phyloP scores from a whole-genome alignment of 352 stramenopile species.

The Vaucheria bursata region DNA sequence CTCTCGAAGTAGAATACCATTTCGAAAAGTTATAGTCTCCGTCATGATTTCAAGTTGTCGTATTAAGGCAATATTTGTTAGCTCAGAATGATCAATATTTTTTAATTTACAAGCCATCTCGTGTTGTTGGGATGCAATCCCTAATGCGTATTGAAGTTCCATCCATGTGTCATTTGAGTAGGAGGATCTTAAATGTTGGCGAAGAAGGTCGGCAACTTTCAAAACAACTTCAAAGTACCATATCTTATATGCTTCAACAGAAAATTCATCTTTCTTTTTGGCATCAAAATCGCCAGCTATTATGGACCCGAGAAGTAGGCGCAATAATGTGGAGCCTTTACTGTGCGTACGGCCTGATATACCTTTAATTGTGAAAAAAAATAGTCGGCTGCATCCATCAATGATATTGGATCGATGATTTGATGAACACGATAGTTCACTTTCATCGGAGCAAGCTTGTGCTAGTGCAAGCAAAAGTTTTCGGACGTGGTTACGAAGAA shows the following conservation, averaged over 20 bases:
- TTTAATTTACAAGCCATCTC: not conserved
- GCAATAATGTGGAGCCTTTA: slow-evolving; percentile 23
- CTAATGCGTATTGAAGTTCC: slow-evolving; percentile 38
- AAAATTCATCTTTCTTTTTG: no score
- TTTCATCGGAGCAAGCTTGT: slow-evolving; percentile 18
- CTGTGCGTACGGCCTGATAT: slow-evolving; percentile 42
- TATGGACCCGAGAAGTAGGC: slow-evolving; percentile 30
- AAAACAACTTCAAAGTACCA: slow-evolving; percentile 43
- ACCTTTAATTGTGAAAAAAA: slow-evolving; percentile 48
- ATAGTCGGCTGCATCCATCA: slow-evolving; percentile 41
- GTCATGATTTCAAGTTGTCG: slow-evolving; percentile 24
- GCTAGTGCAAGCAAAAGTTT: slow-evolving; percentile 39
- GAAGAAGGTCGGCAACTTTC: slow-evolving; percentile 16
- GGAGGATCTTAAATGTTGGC: slow-evolving; percentile 27
- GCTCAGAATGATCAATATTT: not conserved
- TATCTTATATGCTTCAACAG: slow-evolving; percentile 13
- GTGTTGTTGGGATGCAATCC: slow-evolving; percentile 18
- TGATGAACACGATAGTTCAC: not conserved
- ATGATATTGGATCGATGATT: slow-evolving; percentile 31
- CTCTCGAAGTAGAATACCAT: slow-evolving; percentile 37
- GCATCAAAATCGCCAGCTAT: slow-evolving; percentile 11
- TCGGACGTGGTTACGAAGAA: slow-evolving; percentile 37
- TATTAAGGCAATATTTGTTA: slow-evolving; percentile 7
- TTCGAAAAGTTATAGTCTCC: slow-evolving; percentile 21
- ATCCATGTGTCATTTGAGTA: slow-evolving; percentile 35